phyloP scores from a whole-genome alignment of 2,329 filamentous ascomycete genomes.

The Trichoderma sp. region DNA sequence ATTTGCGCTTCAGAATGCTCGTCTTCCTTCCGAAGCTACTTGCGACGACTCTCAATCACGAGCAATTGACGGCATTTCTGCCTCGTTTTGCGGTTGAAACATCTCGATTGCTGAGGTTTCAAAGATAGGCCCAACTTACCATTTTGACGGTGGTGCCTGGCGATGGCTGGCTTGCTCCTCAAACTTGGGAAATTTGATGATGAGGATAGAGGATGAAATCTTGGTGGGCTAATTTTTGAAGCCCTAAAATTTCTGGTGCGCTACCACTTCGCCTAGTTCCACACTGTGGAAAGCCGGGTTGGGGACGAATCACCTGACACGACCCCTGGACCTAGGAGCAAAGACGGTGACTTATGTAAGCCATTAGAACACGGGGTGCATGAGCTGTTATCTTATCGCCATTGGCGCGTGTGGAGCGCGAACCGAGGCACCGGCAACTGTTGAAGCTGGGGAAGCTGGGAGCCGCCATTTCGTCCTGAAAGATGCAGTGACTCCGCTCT shows the following conservation, averaged over 20 bases:
- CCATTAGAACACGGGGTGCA: not conserved
- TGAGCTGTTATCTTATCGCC: conserved; percentile 15
- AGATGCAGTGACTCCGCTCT: not conserved
- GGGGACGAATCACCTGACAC: conserved; percentile 40
- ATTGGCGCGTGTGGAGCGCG: not conserved
- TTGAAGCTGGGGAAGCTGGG: not conserved
- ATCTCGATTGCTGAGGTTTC: conserved; percentile 20
- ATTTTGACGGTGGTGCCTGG: conserved; percentile 61
- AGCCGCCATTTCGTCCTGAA: not conserved
- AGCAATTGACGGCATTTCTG: conserved; percentile 45
- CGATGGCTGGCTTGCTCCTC: conserved; percentile 40
- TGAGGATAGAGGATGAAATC: conserved; percentile 34
- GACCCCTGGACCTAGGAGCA: not conserved
- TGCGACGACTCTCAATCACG: conserved; percentile 73
- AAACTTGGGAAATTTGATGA: conserved; percentile 29
- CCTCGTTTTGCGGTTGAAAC: conserved; percentile 29
- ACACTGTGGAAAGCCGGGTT: conserved; percentile 30
- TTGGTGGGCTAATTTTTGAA: conserved; percentile 42
- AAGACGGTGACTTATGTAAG: not conserved
- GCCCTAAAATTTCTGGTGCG: conserved; percentile 36
- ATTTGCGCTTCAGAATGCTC: conserved; percentile 93
- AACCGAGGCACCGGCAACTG: conserved; percentile 21
- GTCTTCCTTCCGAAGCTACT: conserved; percentile 88
- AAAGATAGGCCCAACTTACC: conserved; percentile 57
- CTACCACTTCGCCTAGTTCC: conserved; percentile 25